phyloP scores from a whole-genome alignment of 176 grass and related monocot species.

The Ampelocalamus luodianensis region DNA sequence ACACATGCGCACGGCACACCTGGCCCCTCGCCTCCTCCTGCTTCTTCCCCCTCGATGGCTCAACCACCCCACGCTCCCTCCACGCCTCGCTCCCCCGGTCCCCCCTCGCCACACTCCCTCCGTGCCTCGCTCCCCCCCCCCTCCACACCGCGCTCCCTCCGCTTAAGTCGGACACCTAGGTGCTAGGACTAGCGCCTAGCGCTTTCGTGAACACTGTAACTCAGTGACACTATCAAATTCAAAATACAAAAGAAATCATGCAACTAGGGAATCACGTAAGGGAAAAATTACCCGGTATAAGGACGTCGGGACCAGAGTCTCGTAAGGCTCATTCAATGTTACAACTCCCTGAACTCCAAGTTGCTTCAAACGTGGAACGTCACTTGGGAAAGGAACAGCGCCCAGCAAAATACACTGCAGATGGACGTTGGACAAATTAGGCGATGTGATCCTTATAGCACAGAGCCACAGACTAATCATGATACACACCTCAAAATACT shows the following conservation, averaged over 20 bases:
- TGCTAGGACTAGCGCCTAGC: too few relatives aligned
- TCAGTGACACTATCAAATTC: background rate
- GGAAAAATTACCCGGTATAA: constrained; percentile 73
- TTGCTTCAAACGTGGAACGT: constrained; percentile 73
- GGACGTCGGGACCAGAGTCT: constrained; percentile 81
- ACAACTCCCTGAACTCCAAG: constrained; percentile 89
- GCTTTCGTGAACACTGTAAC: background rate
- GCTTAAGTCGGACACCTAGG: too few relatives aligned
- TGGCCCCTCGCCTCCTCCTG: too few relatives aligned
- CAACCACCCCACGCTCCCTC: too few relatives aligned
- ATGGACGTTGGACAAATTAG: constrained; percentile 33
- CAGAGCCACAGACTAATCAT: background rate
- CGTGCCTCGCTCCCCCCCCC: too few relatives aligned
- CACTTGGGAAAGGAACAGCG: constrained; percentile 93
- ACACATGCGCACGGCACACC: too few relatives aligned
- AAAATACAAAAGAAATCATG: constrained; percentile 21
- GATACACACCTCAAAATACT: constrained; percentile 2
- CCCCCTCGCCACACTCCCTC: too few relatives aligned
- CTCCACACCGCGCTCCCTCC: too few relatives aligned
- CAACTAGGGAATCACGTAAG: constrained; percentile 5
- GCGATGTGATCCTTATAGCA: background rate
- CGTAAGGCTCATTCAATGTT: constrained; percentile 90
- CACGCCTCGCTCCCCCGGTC: too few relatives aligned
- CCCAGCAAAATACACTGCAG: constrained; percentile 79
- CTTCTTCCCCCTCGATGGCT: too few relatives aligned